Base-by-base conservation (phyloP, 2,329 filamentous ascomycete genomes). In the Arthrobotrys sphaeroides region DNA sequence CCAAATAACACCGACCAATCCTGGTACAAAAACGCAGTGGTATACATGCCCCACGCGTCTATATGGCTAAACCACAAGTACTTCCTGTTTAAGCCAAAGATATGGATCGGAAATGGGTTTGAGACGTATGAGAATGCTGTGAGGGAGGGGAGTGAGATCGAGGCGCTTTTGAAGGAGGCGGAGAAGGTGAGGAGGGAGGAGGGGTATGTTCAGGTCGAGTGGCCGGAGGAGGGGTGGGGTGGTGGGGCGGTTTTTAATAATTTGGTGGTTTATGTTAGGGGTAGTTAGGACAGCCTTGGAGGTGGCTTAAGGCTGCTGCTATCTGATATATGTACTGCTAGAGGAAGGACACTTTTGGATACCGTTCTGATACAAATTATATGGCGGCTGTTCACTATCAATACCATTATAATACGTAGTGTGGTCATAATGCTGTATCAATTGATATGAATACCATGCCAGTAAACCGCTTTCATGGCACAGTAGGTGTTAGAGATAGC, bases 51-150 rank as follows among this genome's bases (percentile, higher is more conserved):
- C 5, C 72, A 75, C n/a, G 72, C 62, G 5, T 68, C 72, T 2
- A 12, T 75, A n/a, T 75, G 72, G 72, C 26, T 75, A 13, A 75
- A 75, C n/a, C 72, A 75, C 22, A 61, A 61, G 24, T 75, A 75
- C 18, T 62, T 75, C 10, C 38, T 65, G 36, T 51, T 33, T 13
- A 40, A 51, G 22, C 72, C 72, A 16, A 61, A 68, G 28, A 20
- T 69, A 16, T 75, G 72, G 72, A 65, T 75, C n/a, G 72, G 72
- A 3, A 75, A 75, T 40, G 24, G 10, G 12, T 75, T 75, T 47
- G 55, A 67, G 1, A 31, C 69, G 10, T 75, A 75, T 53, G 72
- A 75, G 12, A 31, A 64, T 53, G n/a, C 5, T 7, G 49, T n/a
- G 5, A 9, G 2, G 1, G 47, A 47, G 5, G 57, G 31, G 0